Evolutionary conservation across 306 rosid species (phyloP).

Genomic region (cucumber (Cucumis sativus)): Cucumber_9930_V3 NC_026655.2:1951001-1951500

Average conservation of each 20-base stretch:
- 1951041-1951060: neutral
- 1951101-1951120: neutral
- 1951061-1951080: neutral
- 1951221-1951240: constrained; percentile 24
- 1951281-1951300: constrained; percentile 21
- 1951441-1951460: neutral
- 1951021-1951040: neutral
- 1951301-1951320: constrained; percentile 10
- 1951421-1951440: neutral
- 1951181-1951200: constrained; percentile 26
- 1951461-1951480: no score
- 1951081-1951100: neutral
- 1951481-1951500: no score
- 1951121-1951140: neutral
- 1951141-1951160: constrained; percentile 11
- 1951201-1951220: constrained; percentile 30
- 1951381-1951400: constrained; percentile 33
- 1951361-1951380: constrained; percentile 22
- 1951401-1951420: constrained; percentile 12
- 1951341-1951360: constrained; percentile 14
- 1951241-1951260: constrained; percentile 34
- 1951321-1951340: constrained; percentile 3
- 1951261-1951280: constrained; percentile 29
- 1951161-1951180: constrained; percentile 38
- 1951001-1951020: neutral